phyloP scores from a whole-genome alignment of 2,329 filamentous ascomycete genomes.

The Alternaria conjuncta region DNA sequence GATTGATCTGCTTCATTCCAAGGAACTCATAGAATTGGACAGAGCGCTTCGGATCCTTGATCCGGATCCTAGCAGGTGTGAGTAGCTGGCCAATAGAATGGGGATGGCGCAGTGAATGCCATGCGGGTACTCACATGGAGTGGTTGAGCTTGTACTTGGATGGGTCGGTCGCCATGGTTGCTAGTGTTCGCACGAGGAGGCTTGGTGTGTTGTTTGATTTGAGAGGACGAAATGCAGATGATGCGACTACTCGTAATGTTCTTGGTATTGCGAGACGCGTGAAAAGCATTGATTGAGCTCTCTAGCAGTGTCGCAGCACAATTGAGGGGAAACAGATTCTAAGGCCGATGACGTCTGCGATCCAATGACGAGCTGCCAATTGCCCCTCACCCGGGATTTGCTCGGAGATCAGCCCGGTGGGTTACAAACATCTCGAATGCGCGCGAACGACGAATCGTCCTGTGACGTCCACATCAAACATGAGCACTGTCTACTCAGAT shows the following conservation, averaged over 20 bases:
- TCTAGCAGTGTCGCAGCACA: not conserved
- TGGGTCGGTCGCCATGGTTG: constrained; percentile 64
- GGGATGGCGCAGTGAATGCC: constrained; percentile 1
- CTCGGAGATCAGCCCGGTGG: constrained; percentile 13
- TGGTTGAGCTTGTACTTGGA: constrained; percentile 71
- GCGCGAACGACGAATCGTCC: constrained; percentile 1
- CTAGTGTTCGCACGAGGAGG: constrained; percentile 36
- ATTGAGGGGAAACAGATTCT: constrained; percentile 30
- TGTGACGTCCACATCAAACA: not conserved
- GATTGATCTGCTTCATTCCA: constrained; percentile 82
- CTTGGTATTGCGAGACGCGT: constrained; percentile 20
- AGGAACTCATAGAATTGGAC: constrained; percentile 95
- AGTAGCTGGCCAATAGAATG: constrained; percentile 11
- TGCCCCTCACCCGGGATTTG: constrained; percentile 28
- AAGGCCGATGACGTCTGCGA: constrained; percentile 31
- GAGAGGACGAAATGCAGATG: constrained; percentile 11
- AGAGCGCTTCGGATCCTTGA: constrained; percentile 86
- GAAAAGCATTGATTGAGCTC: constrained; percentile 32
- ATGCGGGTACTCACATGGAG: constrained; percentile 52
- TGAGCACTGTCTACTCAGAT: not conserved
- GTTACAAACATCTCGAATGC: not conserved
- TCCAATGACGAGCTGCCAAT: constrained; percentile 11
- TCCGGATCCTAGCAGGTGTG: constrained; percentile 62
- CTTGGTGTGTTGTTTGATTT: constrained; percentile 16
- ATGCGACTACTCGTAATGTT: constrained; percentile 8